These are phyloP conservation scores for Blastocystis sp. DNA, from an alignment of 352 stramenopile genomes.

Conservation along the genomic window DNA sequence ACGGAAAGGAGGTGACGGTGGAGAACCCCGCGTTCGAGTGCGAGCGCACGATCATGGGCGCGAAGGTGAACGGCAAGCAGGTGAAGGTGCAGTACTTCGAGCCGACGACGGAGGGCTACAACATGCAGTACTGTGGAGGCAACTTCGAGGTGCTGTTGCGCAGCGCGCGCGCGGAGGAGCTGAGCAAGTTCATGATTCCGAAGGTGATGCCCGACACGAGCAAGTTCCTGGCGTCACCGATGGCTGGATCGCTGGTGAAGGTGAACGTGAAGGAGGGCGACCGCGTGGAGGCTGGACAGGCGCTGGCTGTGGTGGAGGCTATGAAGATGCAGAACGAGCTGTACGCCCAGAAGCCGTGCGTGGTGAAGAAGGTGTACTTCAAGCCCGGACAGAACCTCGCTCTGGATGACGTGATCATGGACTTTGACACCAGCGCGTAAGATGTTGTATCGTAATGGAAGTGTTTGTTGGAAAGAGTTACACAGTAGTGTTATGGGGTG, in stretches of 20 bases:
- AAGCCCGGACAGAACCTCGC: conserved; percentile 75
- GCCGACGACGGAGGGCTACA: conserved; percentile 67
- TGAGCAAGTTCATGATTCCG: background rate
- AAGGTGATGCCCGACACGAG: background rate
- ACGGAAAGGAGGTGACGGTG: conserved; percentile 6
- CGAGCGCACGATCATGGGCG: background rate
- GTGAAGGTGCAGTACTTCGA: conserved; percentile 66
- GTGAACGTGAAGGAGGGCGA: conserved; percentile 21
- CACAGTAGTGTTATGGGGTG: too few relatives aligned
- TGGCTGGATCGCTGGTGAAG: conserved; percentile 8
- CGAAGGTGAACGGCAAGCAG: background rate
- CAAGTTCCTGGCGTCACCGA: background rate
- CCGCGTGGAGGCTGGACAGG: conserved; percentile 67
- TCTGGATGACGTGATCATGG: conserved; percentile 78
- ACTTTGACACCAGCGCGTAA: conserved; percentile 66
- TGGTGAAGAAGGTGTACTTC: conserved; percentile 72
- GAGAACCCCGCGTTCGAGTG: background rate
- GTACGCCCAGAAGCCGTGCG: conserved; percentile 73
- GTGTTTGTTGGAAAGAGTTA: too few relatives aligned
- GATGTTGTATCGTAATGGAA: too few relatives aligned
- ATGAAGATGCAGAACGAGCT: conserved; percentile 98
- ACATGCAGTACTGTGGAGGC: conserved; percentile 72
- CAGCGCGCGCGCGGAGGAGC: conserved; percentile 74
- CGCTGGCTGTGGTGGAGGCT: conserved; percentile 84
- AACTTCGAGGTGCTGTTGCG: conserved; percentile 76